Conservation (phyloP, 2,329 filamentous ascomycete species). For the Alternaria sp. region DNA sequence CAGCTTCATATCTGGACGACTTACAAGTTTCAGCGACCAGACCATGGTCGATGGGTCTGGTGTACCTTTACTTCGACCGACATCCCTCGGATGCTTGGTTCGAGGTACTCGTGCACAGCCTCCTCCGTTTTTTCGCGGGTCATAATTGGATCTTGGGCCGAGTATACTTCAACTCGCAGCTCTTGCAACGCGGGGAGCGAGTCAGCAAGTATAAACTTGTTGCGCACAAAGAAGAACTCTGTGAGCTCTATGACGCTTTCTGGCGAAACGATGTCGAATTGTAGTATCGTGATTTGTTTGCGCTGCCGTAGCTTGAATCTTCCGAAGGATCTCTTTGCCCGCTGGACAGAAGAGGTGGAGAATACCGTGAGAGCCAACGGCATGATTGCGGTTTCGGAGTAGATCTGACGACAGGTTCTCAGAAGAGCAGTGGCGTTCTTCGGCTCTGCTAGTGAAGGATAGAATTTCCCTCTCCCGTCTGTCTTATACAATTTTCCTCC, state of each 20-base stretch:
- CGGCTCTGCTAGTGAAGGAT: not conserved
- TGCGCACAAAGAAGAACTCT: no score
- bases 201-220: not conserved
- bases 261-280: not conserved
- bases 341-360: not conserved
- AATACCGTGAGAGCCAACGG: conserved; percentile 1
- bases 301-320: not conserved
- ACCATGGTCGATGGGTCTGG: no score
- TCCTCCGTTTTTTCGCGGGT: not conserved
- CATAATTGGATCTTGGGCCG: not conserved
- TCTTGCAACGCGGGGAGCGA: not conserved
- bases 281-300: not conserved
- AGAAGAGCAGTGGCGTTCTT: conserved; percentile 2
- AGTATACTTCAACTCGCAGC: not conserved
- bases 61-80: not conserved
- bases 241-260: not conserved
- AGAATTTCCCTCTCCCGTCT: not conserved
- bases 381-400: conserved; percentile 9
- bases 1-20: not conserved
- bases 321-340: not conserved
- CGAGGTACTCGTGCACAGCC: not conserved
- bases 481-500: conserved; percentile 6
- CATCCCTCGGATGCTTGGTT: not conserved
- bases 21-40: not conserved
- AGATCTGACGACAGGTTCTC: conserved; percentile 18